Percentiles rank a stretch among this genome's conserved stretches.
Conservation (phyloP, 805 yeast genomes). For the Zygotorulaspora florentina region DNA sequence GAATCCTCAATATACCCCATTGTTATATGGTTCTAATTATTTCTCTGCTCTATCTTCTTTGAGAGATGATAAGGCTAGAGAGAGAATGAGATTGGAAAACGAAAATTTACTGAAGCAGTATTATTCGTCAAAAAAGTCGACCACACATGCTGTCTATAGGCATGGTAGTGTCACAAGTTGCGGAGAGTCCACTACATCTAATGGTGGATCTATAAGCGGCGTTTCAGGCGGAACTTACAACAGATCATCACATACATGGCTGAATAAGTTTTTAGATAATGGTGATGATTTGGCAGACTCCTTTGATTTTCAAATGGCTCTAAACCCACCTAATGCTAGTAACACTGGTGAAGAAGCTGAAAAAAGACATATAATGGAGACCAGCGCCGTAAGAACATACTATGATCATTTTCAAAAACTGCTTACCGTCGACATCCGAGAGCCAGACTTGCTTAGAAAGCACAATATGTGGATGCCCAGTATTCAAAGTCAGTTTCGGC, state of each 20-base stretch:
- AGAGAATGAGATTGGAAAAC: constrained; percentile 10
- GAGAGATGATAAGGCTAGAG: constrained; percentile 2
- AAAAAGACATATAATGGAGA: constrained; percentile 4
- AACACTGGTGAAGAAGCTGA: constrained; percentile 7
- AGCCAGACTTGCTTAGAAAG: constrained; percentile 16
- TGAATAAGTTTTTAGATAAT: constrained; percentile 17
- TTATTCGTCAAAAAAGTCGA: constrained; percentile 14
- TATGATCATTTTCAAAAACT: constrained; percentile 24
- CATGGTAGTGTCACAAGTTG: constrained; percentile 20
- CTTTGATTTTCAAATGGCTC: constrained; percentile 5
- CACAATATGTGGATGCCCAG: constrained; percentile 33
- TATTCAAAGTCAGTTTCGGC: constrained; percentile 13
- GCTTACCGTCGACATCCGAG: constrained; percentile 19
- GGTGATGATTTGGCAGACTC: constrained; percentile 17
- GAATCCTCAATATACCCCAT: constrained; percentile 1
- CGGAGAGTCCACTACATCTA: constrained; percentile 15
- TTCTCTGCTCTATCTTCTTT: constrained; percentile 10
- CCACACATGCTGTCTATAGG: constrained; percentile 12
- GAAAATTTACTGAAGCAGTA: constrained; percentile 17
- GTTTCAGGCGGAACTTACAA: constrained; percentile 5
- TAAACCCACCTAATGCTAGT: not conserved
- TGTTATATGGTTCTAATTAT: constrained; percentile 18
- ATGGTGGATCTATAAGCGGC: constrained; percentile 14
- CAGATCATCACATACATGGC: constrained; percentile 2
- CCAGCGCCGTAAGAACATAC: constrained; percentile 17